Conservation (phyloP, 2,329 filamentous ascomycete genomes). For the Fusarium decemcellulare region DNA sequence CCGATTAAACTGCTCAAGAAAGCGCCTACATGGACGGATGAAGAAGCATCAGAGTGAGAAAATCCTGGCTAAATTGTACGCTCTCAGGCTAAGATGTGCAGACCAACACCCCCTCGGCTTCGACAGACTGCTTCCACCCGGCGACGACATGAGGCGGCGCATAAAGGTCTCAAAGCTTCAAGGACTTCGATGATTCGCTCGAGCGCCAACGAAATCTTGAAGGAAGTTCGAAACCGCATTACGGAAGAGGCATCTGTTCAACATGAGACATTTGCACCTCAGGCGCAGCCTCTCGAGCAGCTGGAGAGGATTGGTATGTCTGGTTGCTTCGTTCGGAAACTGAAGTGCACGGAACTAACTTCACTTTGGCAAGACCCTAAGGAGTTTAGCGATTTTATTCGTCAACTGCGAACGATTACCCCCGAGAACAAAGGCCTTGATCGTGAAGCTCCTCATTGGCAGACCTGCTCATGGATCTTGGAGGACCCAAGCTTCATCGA, state of each 20-base stretch:
- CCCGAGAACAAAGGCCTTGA: conserved; percentile 37
- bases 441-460: conserved; percentile 33
- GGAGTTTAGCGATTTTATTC: conserved; percentile 27
- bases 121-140: conserved; percentile 4
- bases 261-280: conserved; percentile 18
- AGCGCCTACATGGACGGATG: conserved; percentile 34
- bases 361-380: conserved; percentile 14
- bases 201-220: conserved; percentile 22
- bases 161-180: conserved; percentile 13
- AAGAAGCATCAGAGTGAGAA: conserved; percentile 18
- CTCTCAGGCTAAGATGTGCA: not conserved
- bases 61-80: too few relatives aligned
- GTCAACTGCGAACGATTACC: conserved; percentile 27
- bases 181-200: conserved; percentile 31
- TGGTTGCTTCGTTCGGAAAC: not conserved
- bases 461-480: conserved; percentile 39
- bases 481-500: conserved; percentile 22
- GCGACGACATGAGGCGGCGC: conserved; percentile 21
- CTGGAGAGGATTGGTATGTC: conserved; percentile 28
- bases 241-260: not conserved
- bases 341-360: not conserved
- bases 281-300: conserved; percentile 17
- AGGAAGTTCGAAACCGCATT: conserved; percentile 25
- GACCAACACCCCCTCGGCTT: not conserved
- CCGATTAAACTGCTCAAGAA: conserved; percentile 21